phyloP scores from a whole-genome alignment of 768 basidiomycete species.

The Boletus sp. region DNA sequence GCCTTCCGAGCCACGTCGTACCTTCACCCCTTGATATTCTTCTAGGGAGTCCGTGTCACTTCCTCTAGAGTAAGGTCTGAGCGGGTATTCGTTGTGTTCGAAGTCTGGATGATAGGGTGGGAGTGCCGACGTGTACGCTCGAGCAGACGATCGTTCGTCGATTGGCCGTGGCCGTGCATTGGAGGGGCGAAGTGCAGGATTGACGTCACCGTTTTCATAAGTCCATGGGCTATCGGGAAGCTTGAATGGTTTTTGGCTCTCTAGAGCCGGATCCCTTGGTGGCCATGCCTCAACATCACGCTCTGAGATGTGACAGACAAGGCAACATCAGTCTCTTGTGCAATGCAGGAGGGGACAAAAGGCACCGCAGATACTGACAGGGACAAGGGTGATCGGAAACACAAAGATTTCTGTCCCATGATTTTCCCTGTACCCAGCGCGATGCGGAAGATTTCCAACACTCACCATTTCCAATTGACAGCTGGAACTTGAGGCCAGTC shows the following conservation, averaged over 20 bases:
- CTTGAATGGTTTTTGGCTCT: slow-evolving; percentile 39
- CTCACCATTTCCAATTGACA: slow-evolving; percentile 76
- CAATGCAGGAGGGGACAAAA: background rate
- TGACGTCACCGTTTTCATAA: slow-evolving; percentile 72
- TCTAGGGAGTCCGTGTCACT: slow-evolving; percentile 31
- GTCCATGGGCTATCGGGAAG: slow-evolving; percentile 79
- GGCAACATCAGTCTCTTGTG: slow-evolving; percentile 9
- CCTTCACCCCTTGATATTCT: slow-evolving; percentile 33
- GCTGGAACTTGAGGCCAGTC: slow-evolving; percentile 73
- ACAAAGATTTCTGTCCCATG: slow-evolving; percentile 4
- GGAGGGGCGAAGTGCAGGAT: slow-evolving; percentile 71
- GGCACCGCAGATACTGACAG: slow-evolving; percentile 5
- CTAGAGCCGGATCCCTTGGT: slow-evolving; percentile 57
- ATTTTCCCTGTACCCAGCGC: slow-evolving; percentile 8
- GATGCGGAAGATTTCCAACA: slow-evolving; percentile 46
- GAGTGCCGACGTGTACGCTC: slow-evolving; percentile 45
- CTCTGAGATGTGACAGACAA: slow-evolving; percentile 28
- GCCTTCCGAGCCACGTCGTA: slow-evolving; percentile 79
- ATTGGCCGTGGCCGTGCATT: slow-evolving; percentile 41
- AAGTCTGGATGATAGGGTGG: slow-evolving; percentile 83
- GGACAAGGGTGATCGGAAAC: background rate
- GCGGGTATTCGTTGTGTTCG: slow-evolving; percentile 31
- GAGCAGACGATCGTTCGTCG: slow-evolving; percentile 20
- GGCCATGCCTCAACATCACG: slow-evolving; percentile 58
- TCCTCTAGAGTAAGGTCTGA: slow-evolving; percentile 17